Base-by-base conservation (phyloP, 306 rosid species). In the Cicer yamashitae region DNA sequence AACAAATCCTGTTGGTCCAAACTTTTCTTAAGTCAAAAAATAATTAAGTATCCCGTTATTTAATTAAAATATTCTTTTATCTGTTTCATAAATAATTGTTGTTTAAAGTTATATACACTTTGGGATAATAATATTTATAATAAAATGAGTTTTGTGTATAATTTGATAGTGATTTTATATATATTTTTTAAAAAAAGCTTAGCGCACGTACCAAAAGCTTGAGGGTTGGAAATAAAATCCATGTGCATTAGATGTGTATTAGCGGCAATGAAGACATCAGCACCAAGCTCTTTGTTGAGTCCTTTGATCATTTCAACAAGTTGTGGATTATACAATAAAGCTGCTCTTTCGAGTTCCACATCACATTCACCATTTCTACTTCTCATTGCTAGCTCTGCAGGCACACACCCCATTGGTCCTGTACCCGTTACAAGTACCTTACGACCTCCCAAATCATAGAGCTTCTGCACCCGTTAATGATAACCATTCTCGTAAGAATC, bases 371-470 rank as follows among this genome's bases (percentile, higher is more conserved):
- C 97, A 8, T 39, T 73, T 44, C 59, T 50, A 76, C 97, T 75
- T 18, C 78, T 87, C 67, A 59, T 0, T 0, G 96, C 97, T 74
- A 88, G 61, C 77, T 89, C 96, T 0, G 97, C 91, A 0, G 97
- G 97, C 25, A 81, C 97, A 41, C 97, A 91, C 52, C 93, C 97
- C 77, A 91, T 63, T 17, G 97, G 90, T 56, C 97, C 97, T 0
- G 93, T 89, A 0, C 93, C 91, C 3, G 96, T 91, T 39, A 91
- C 97, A 14, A 91, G 63, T 20, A 89, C 86, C 82, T 86, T 74
- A 7, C 93, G 81, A 6, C 57, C 96, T 85, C 97, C 98, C 67
- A 89, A 73, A 25, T 86, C 91, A 50, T 90, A 86, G 2, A 91
- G 44, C 68, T 85, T 86, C 97, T 91, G 87, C 75, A 38, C 0